Percentiles rank a stretch among this genome's conserved stretches.
phyloP scores from a whole-genome alignment of 179 eudicot species.

The Monotropa hypopitys region DNA sequence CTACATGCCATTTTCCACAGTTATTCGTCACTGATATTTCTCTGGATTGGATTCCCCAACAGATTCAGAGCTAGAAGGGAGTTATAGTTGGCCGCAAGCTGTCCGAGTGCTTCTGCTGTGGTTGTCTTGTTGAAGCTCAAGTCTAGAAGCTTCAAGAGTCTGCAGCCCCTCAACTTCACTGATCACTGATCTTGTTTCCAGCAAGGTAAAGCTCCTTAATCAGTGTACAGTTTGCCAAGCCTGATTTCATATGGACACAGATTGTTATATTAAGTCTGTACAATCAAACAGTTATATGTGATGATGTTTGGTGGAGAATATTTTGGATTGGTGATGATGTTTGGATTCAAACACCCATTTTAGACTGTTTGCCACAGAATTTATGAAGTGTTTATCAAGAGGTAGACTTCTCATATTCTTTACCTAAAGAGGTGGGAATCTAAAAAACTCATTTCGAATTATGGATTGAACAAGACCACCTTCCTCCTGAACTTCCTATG shows the following conservation, averaged over 20 bases:
- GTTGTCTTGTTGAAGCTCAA: slow-evolving; percentile 88
- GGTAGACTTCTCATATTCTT: neutral
- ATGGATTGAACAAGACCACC: neutral
- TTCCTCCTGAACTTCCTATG: neutral
- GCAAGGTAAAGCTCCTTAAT: slow-evolving; percentile 74
- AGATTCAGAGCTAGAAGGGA: slow-evolving; percentile 62
- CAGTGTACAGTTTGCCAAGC: slow-evolving; percentile 57
- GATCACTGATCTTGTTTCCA: slow-evolving; percentile 78
- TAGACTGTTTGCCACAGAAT: neutral
- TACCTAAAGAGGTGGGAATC: too few species aligned
- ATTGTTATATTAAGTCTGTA: neutral
- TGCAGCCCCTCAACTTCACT: slow-evolving; percentile 76
- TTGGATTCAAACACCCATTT: neutral
- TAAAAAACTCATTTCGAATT: neutral
- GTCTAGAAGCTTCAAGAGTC: slow-evolving; percentile 72
- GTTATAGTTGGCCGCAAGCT: slow-evolving; percentile 72
- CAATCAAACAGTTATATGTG: neutral
- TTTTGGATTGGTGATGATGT: neutral
- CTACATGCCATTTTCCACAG: slow-evolving; percentile 53
- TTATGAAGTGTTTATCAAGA: neutral
- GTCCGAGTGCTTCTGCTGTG: slow-evolving; percentile 76
- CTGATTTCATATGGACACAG: slow-evolving; percentile 26
- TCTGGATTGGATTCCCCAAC: slow-evolving; percentile 63
- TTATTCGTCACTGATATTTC: slow-evolving; percentile 61
- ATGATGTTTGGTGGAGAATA: neutral